Percentiles rank a stretch among this genome's conserved stretches.
Evolutionary conservation across 441 rosid genomes (phyloP).

Genomic region (Aquilaria agallochum): DNA sequence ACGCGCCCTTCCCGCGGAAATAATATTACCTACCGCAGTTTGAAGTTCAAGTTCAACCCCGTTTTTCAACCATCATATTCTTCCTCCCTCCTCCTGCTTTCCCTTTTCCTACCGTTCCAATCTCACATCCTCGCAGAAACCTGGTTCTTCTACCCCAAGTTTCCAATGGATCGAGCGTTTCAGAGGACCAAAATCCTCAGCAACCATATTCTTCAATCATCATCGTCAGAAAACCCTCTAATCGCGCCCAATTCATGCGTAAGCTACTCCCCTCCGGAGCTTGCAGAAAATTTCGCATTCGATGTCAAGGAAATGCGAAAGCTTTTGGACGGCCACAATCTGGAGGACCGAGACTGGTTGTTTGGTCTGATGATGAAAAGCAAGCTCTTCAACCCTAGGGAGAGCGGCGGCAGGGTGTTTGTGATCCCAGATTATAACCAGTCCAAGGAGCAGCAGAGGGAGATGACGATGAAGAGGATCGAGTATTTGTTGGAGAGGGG

Average conservation of each 20-base stretch:
- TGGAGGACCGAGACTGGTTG: conserved; percentile 67
- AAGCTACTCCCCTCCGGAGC: conserved; percentile 64
- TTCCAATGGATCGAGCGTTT: conserved; percentile 36
- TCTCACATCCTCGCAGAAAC: too few relatives aligned
- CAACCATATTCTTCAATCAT: conserved; percentile 44
- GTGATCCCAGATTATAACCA: conserved; percentile 72
- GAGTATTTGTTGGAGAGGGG: conserved; percentile 50
- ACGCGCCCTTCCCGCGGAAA: too few relatives aligned
- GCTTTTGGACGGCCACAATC: conserved; percentile 63
- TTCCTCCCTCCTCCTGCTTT: too few relatives aligned
- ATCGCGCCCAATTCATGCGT: conserved; percentile 41
- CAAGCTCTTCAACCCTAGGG: conserved; percentile 59
- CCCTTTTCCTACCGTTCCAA: too few relatives aligned
- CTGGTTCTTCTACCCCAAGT: not conserved
- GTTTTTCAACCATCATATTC: too few relatives aligned
- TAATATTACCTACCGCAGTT: too few relatives aligned
- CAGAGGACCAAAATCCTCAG: conserved; percentile 45
- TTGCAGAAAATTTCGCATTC: conserved; percentile 42
- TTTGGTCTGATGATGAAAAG: conserved; percentile 67
- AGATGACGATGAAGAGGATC: conserved; percentile 68
- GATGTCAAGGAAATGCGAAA: conserved; percentile 58
- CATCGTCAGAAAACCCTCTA: conserved; percentile 15
- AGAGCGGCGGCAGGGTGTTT: conserved; percentile 60
- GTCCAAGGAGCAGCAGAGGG: conserved; percentile 89
- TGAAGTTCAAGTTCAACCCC: too few relatives aligned